phyloP scores from a whole-genome alignment of 2,329 filamentous ascomycete species.

The Xylaria sp. region DNA sequence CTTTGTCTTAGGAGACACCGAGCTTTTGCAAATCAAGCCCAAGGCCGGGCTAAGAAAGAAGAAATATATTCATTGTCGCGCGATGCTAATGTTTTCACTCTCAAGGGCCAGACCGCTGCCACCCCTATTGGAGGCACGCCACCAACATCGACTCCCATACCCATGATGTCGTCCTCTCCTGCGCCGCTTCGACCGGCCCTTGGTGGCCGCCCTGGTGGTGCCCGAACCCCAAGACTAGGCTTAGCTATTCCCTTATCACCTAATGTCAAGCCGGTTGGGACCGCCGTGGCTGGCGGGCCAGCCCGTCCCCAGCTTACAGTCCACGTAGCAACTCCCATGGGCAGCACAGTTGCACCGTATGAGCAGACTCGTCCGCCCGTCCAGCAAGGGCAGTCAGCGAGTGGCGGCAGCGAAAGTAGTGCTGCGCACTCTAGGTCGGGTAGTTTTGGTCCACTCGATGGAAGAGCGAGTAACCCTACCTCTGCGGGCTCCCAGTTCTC shows the following conservation, averaged over 20 bases:
- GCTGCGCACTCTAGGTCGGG: slow-evolving; percentile 80
- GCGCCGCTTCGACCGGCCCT: slow-evolving; percentile 85
- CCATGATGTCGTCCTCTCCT: slow-evolving; percentile 75
- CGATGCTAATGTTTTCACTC: slow-evolving; percentile 38
- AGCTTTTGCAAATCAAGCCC: background rate
- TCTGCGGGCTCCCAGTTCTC: slow-evolving; percentile 90
- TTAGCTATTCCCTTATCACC: slow-evolving; percentile 90
- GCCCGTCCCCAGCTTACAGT: slow-evolving; percentile 72
- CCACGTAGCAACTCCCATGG: slow-evolving; percentile 87
- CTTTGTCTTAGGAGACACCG: background rate
- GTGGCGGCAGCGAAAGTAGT: slow-evolving; percentile 80
- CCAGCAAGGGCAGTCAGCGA: slow-evolving; percentile 69
- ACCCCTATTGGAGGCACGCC: slow-evolving; percentile 33
- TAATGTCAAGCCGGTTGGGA: slow-evolving; percentile 76
- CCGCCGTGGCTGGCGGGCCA: slow-evolving; percentile 49
- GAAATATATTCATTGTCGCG: slow-evolving; percentile 23
- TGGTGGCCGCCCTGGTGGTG: slow-evolving; percentile 66
- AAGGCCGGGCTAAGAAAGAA: background rate
- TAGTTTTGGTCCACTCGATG: slow-evolving; percentile 80
- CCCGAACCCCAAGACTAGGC: slow-evolving; percentile 77
- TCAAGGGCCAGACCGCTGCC: slow-evolving; percentile 36
- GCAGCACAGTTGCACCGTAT: slow-evolving; percentile 74
- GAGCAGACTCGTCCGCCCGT: slow-evolving; percentile 62
- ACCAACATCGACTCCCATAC: slow-evolving; percentile 43
- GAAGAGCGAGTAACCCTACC: slow-evolving; percentile 77